Percentiles rank a stretch among this genome's conserved stretches.
phyloP scores from a whole-genome alignment of 2,329 filamentous ascomycete species.

The Aspergillus sp. region DNA sequence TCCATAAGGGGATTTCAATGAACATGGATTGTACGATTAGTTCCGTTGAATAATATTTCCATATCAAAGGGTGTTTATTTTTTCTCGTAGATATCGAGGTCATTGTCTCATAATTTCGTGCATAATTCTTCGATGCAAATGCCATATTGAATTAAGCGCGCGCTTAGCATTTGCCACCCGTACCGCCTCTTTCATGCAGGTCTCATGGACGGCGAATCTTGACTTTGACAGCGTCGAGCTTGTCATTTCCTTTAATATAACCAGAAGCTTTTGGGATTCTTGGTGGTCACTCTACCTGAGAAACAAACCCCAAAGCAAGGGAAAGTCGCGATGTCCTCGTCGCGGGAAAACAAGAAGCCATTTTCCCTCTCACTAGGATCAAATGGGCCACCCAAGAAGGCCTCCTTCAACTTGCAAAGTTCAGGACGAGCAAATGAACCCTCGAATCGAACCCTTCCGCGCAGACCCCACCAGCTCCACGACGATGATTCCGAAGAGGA shows the following conservation, averaged over 20 bases:
- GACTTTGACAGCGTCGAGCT: no score
- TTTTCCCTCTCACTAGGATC: constrained; percentile 38
- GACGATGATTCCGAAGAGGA: constrained; percentile 55
- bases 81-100: no score
- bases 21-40: constrained; percentile 29
- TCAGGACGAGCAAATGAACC: constrained; percentile 12
- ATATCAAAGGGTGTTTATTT: not conserved
- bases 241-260: no score
- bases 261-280: no score
- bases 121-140: no score
- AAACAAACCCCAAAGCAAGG: not conserved
- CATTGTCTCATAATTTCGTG: no score
- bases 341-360: constrained; percentile 21
- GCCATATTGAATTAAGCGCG: no score
- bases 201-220: no score
- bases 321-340: constrained; percentile 13
- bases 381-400: constrained; percentile 26
- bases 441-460: constrained; percentile 18
- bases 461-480: constrained; percentile 24
- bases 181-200: no score
- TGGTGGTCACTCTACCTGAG: no score
- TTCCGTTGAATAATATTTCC: constrained; percentile 4
- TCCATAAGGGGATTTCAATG: constrained; percentile 21
- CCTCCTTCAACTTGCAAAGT: constrained; percentile 27
- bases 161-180: no score